Base-by-base conservation (phyloP, 805 yeast species). In the Tetrapisispora fleetii region DNA sequence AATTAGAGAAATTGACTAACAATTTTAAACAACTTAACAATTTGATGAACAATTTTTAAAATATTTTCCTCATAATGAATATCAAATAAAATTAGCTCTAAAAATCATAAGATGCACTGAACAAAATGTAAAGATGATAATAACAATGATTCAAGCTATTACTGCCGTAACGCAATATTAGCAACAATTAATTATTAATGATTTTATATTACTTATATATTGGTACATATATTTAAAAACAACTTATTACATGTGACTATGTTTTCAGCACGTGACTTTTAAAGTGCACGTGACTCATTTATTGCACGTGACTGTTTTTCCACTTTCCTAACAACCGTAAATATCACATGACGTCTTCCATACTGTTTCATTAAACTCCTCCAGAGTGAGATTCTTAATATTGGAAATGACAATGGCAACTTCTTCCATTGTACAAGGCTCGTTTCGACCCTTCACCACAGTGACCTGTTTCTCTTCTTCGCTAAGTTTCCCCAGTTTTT, bases 351-450 rank as follows among this genome's bases (percentile, higher is more conserved):
- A 69, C 54, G 80, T 83, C 13, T 66, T 48, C 73, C 78, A 83
- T 21, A 80, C 79, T 1, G 63, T 57, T 8, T 73, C 73, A 13
- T 75, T 70, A 2, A 85, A 64, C 14, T 65, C 67, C 27, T 71
- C 65, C 4, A 78, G 66, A 0, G 73, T 57, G 2, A 74, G 54
- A 0, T 63, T 62, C 52, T 72, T 75, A 43, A 83, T 59, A 16
- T 72, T 75, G 1, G 85, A 74, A 37, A 85, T 69, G 2, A 81
- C 80, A 50, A 76, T 78, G 1, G 95, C 97, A 0, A 89, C 89
- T 49, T 80, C 78, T 2, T 88, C 87, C 47, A 93, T 79, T 40
- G 79, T 75, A 45, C 95, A 89, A 0, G 99, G 99, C 65, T 93
- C 99, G 63, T 93, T 89, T 59, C 99, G 74, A 0, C 91, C 83